Evolutionary conservation across 768 basidiomycete species (phyloP), one percentile per base, ranked within the genome.

Genomic region (Psilocybe sp.): DNA sequence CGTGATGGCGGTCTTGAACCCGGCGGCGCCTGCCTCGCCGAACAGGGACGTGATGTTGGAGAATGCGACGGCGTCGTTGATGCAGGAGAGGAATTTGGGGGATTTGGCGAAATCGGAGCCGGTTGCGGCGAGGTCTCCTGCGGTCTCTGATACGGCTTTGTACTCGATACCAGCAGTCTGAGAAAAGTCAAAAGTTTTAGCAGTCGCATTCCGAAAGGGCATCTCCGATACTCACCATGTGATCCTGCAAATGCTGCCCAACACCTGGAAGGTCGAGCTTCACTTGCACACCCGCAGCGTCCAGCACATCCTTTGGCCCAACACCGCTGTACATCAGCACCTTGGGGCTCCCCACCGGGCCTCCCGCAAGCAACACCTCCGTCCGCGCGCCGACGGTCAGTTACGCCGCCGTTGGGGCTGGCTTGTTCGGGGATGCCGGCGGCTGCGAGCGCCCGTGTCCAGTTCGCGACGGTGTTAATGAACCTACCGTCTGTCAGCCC

Each of bases 61-160:
- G 60, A 83, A 87, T 5, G 78, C 79, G 35, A 79, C 80, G 4
- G 83, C 84, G 32, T 80, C 76, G 70, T 85, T 87, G 61, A 85
- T 70, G 62, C 77, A 80, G 3, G 82, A 84, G 13, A 74, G 57
- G 64, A 79, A 49, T 48, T 65, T 63, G 1, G 67, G 46, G 8
- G 66, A 56, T 48, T 60, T 63, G 63, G 71, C 61, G 37, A 71
- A 68, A 36, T 63, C 66, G 1, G 64, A 46, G 5, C 59, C 56
- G 6, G 66, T 59, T 5, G 52, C 50, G 8, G 66, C 53, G 31
- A 72, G 59, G 45, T 70, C 59, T 1, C 72, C 72, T 12, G 68
- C 66, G 15, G 71, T 72, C 37, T 72, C 61, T 3, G 60, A 46
- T 4, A 43, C 46, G 2, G 58, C 51, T 39, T 57, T 39, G 61